Conservation (phyloP, 371 early-diverging fungal species). For the Mortierella sp. region DNA sequence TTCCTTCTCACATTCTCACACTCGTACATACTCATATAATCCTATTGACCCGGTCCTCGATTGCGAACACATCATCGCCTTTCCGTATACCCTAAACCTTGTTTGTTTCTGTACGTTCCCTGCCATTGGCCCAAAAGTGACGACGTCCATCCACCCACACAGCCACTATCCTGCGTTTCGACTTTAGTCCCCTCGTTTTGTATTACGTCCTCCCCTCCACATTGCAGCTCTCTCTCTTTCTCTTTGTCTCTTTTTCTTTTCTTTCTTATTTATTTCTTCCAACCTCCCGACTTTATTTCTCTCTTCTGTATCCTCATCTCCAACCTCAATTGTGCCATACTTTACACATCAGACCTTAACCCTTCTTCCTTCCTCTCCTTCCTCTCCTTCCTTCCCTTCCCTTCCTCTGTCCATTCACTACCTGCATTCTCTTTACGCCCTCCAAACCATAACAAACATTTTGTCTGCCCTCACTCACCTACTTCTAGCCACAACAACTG, state of each 20-base stretch:
- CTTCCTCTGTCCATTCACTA: background rate
- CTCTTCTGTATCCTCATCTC: too few relatives aligned
- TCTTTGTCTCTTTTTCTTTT: too few relatives aligned
- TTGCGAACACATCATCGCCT: too few relatives aligned
- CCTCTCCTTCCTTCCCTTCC: background rate
- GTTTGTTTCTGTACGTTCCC: background rate
- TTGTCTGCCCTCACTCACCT: background rate
- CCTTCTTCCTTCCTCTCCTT: background rate
- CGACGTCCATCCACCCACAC: background rate
- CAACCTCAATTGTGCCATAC: too few relatives aligned
- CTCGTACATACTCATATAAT: too few relatives aligned
- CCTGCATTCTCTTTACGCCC: background rate
- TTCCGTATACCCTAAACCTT: background rate
- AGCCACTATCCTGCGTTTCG: background rate
- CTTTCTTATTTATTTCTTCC: too few relatives aligned
- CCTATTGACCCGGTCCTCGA: too few relatives aligned
- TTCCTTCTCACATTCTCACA: too few relatives aligned
- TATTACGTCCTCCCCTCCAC: background rate
- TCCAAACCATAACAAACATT: background rate
- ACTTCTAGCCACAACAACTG: background rate
- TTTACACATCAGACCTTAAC: too few relatives aligned
- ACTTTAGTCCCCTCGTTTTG: conserved; percentile 5
- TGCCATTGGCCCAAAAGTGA: background rate
- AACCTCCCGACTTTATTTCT: too few relatives aligned
- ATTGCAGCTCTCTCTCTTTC: background rate